These are phyloP conservation scores for Tylopilus plumbeoviolaceoides DNA, from an alignment of 768 basidiomycete genomes.

Conservation along the genomic window DNA sequence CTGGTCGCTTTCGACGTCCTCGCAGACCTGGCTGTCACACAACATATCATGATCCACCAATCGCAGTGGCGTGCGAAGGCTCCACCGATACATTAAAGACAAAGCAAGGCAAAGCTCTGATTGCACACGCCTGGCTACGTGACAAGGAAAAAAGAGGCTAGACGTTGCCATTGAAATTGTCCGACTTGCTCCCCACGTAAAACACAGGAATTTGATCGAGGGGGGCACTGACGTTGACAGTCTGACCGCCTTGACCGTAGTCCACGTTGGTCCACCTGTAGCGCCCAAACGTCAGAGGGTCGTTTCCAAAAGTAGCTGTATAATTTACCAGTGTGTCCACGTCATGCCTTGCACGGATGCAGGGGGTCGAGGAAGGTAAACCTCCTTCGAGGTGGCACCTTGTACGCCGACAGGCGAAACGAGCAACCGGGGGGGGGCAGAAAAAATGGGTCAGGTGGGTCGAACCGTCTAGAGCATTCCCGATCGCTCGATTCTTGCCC, in stretches of 20 bases:
- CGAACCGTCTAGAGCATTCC: neutral
- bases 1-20: neutral
- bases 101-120: neutral
- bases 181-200: constrained; percentile 29
- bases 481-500: constrained; percentile 10
- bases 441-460: neutral
- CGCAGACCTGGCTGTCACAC: neutral
- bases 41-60: neutral
- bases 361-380: neutral
- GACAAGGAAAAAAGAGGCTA: neutral
- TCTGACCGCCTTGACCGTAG: neutral
- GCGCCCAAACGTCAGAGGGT: neutral
- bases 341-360: constrained; percentile 9
- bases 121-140: neutral
- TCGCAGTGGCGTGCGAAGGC: neutral
- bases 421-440: too few species aligned
- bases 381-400: constrained; percentile 22
- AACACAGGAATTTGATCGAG: constrained; percentile 34
- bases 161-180: constrained; percentile 27
- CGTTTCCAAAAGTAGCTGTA: neutral
- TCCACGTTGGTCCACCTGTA: neutral
- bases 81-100: neutral
- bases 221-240: neutral
- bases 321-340: neutral
- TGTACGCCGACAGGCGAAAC: neutral